Conservation (phyloP, 2,329 filamentous ascomycete species). For the Talaromyces sp. region DNA sequence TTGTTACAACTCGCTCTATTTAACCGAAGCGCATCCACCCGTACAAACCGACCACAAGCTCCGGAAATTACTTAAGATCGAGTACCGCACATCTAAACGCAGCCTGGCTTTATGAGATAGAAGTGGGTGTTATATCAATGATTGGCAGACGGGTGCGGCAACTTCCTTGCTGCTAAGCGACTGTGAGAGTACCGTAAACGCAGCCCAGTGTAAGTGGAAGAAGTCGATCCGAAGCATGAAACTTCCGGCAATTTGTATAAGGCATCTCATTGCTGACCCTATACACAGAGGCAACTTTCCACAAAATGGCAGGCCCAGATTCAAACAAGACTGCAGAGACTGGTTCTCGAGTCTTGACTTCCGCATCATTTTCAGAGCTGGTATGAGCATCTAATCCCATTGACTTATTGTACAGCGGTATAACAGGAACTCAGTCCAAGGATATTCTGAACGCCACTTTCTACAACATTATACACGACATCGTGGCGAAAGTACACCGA, state of each 20-base stretch:
- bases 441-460: slow-evolving; percentile 57
- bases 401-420: slow-evolving; percentile 20
- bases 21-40: slow-evolving; percentile 5
- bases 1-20: background rate
- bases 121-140: slow-evolving; percentile 10
- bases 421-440: slow-evolving; percentile 30
- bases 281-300: background rate
- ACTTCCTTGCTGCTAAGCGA: slow-evolving; percentile 17
- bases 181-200: background rate
- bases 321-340: slow-evolving; percentile 30
- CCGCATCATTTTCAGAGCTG: slow-evolving; percentile 41
- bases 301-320: slow-evolving; percentile 25
- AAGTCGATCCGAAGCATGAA: background rate
- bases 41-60: background rate
- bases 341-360: slow-evolving; percentile 29
- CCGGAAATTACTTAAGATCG: background rate
- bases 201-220: background rate
- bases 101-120: slow-evolving; percentile 31
- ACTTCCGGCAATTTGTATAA: background rate
- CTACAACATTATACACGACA: slow-evolving; percentile 59
- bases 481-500: slow-evolving; percentile 57
- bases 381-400: slow-evolving; percentile 26
- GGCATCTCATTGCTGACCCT: background rate
- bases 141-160: slow-evolving; percentile 17
- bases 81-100: background rate